Conservation (phyloP, 257 asterid species). For the Henckelia pumila region DNA sequence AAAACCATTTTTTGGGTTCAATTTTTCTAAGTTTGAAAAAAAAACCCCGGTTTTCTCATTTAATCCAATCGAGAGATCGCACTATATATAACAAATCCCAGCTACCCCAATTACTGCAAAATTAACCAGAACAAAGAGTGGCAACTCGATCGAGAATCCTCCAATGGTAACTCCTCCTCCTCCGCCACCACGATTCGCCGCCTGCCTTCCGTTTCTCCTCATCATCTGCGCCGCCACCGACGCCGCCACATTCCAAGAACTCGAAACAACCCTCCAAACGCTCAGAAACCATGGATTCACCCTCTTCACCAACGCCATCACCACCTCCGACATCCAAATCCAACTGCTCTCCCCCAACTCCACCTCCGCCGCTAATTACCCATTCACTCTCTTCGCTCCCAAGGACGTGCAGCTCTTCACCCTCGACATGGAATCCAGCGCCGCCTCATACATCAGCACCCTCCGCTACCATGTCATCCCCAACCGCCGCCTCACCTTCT, state of each 20-base stretch:
- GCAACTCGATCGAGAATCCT: too few species aligned
- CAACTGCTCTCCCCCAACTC: slow-evolving; percentile 40
- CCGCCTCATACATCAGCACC: slow-evolving; percentile 49
- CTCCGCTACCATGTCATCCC: slow-evolving; percentile 63
- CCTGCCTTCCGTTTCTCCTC: slow-evolving; percentile 23
- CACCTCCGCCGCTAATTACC: not conserved
- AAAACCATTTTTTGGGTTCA: too few species aligned
- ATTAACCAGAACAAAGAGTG: too few species aligned
- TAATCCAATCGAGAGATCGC: too few species aligned
- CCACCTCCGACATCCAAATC: slow-evolving; percentile 62
- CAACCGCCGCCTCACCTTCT: slow-evolving; percentile 39
- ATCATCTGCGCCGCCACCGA: slow-evolving; percentile 13
- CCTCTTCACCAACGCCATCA: slow-evolving; percentile 60
- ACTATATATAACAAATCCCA: too few species aligned
- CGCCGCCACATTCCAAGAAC: slow-evolving; percentile 31
- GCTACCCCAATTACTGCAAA: too few species aligned
- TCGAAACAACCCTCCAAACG: slow-evolving; percentile 28
- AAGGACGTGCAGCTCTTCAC: slow-evolving; percentile 42
- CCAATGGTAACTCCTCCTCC: too few species aligned
- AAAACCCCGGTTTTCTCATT: too few species aligned
- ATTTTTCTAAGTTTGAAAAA: too few species aligned
- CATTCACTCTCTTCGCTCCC: slow-evolving; percentile 59
- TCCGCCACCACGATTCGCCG: too few species aligned
- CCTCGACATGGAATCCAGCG: slow-evolving; percentile 57
- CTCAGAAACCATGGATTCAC: slow-evolving; percentile 48